Evolutionary conservation across 1,284 basidiomycete species (phyloP).

Genomic region (Athelia psychrophila): DNA sequence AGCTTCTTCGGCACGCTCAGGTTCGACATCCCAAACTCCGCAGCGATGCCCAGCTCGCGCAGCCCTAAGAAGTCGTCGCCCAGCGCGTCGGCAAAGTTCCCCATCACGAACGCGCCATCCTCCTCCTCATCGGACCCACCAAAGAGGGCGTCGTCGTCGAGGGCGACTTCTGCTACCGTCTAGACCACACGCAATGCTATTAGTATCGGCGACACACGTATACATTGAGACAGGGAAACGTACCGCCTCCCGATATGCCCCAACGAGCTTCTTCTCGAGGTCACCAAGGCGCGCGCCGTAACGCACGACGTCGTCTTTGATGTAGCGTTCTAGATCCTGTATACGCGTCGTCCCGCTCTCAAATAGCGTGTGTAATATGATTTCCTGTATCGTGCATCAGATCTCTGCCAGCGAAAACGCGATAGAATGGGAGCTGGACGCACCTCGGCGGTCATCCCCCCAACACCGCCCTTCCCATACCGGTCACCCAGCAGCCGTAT

Average conservation of each 20-base stretch:
- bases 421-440: background rate
- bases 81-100: slow-evolving; percentile 84
- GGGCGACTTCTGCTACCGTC: slow-evolving; percentile 51
- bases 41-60: slow-evolving; percentile 84
- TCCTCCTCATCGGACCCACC: slow-evolving; percentile 62
- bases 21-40: slow-evolving; percentile 80
- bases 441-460: slow-evolving; percentile 82
- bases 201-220: background rate
- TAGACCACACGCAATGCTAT: slow-evolving; percentile 36
- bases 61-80: slow-evolving; percentile 95
- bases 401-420: background rate
- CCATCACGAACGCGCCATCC: slow-evolving; percentile 77
- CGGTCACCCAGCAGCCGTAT: slow-evolving; percentile 82
- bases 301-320: slow-evolving; percentile 86
- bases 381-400: slow-evolving; percentile 57
- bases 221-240: slow-evolving; percentile 21
- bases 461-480: slow-evolving; percentile 39
- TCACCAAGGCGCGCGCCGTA: slow-evolving; percentile 78
- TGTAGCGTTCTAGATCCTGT: slow-evolving; percentile 80
- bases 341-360: slow-evolving; percentile 81
- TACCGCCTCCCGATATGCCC: slow-evolving; percentile 80
- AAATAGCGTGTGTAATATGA: slow-evolving; percentile 86
- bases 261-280: slow-evolving; percentile 81
- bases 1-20: slow-evolving; percentile 79
- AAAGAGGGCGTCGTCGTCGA: slow-evolving; percentile 82